Evolutionary conservation across 2,329 filamentous ascomycete species (phyloP), one percentile per base, ranked within the genome.

Genomic region (Tolypocladium endophyticum): DNA sequence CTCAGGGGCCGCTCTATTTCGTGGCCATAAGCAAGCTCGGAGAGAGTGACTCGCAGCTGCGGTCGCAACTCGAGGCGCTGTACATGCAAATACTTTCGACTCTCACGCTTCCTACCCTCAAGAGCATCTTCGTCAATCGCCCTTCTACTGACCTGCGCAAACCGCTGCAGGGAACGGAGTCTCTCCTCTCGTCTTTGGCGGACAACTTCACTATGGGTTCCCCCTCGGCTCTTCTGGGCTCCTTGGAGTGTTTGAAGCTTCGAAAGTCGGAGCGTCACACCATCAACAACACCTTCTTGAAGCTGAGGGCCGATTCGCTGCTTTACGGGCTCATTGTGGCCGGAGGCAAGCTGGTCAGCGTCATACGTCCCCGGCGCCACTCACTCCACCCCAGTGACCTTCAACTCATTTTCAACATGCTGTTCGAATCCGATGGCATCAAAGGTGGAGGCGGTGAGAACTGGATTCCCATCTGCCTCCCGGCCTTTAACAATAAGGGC

Each of bases 51-150:
- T 78, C 84, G 5, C 93, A 99, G 72, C 81, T 99, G 25, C 85
- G 90, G 58, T 83, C 86, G 25, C 94, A 99, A 72, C 83, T 99
- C 2, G 92, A 97, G 64, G 92, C 93, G 16, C 77, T 99, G 43
- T 99, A 99, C 73, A 97, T 96, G 90, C 94, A 99, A 73, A 97
- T 99, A 57, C 75, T 99, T 33, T 97, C 94, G 1, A 99, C 95
- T 0, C 77, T 99, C 61, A 99, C 94, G 0, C 80, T 99, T 11
- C 93, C 94, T 0, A 89, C 85, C 18, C 81, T 99, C 64, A 89
- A 87, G 56, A 89, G 88, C 67, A 89, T 97, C 61, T 99, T 99
- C 70, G 88, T 86, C 16, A 85, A 92, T 64, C 86, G 94, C 18
- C 93, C 94, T 9, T 97, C 93, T n/a, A 94, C 91, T 47, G 95